A percentile compares a stretch with the other conserved stretches of the same genome.
Evolutionary conservation across 495 filamentous ascomycete species (phyloP).

Genomic region (Podospora pseudoanserina): DNA sequence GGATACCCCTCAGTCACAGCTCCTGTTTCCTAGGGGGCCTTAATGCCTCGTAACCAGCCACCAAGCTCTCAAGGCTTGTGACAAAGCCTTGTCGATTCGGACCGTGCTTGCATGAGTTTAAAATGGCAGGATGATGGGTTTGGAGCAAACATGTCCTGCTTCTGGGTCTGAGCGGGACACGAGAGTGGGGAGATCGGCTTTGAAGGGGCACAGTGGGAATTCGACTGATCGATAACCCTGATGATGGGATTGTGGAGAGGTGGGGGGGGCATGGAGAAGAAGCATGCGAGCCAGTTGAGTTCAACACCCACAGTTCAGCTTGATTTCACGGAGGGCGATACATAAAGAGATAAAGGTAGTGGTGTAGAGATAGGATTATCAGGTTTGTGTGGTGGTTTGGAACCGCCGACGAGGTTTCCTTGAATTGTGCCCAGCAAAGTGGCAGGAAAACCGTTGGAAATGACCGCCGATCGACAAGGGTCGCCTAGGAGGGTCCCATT

Average conservation of each 20-base stretch:
- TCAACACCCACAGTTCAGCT: neutral
- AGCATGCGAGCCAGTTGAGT: neutral
- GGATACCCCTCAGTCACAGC: neutral
- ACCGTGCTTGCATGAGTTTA: slow-evolving; percentile 11
- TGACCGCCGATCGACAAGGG: neutral
- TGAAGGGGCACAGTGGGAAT: no score
- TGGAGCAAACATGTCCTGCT: slow-evolving; percentile 8
- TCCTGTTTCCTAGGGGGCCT: neutral
- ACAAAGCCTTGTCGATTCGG: neutral
- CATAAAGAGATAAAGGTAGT: neutral
- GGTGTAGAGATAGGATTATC: neutral
- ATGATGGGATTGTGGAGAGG: neutral
- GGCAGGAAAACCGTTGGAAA: neutral
- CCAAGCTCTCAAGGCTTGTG: slow-evolving; percentile 1
- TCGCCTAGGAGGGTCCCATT: no score
- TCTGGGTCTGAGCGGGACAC: neutral
- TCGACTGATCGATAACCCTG: neutral
- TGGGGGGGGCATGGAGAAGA: neutral
- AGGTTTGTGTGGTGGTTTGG: neutral
- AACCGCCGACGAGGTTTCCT: neutral
- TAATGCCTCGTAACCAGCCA: neutral
- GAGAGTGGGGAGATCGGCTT: neutral
- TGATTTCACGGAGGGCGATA: neutral
- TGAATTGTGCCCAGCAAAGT: neutral
- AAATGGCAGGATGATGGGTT: slow-evolving; percentile 10